phyloP scores from a whole-genome alignment of 768 basidiomycete genomes.

The Mrakia frigida region DNA sequence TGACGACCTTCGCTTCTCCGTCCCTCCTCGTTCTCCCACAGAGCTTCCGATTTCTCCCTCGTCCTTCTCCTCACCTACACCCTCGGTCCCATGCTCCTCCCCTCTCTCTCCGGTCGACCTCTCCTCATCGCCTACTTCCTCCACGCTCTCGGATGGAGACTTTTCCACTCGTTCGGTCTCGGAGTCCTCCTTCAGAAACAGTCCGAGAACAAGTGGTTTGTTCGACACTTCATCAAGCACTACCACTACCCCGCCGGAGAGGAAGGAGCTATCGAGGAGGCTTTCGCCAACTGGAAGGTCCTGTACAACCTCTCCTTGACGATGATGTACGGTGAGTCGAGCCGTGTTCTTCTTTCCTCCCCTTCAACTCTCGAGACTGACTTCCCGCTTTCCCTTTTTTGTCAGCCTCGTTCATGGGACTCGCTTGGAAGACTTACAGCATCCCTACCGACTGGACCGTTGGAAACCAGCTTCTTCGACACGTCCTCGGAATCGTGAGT shows the following conservation, averaged over 20 bases:
- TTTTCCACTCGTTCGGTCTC: constrained; percentile 81
- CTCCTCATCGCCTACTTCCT: constrained; percentile 58
- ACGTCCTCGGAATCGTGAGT: constrained; percentile 79
- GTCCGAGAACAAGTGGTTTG: constrained; percentile 77
- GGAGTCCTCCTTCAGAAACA: constrained; percentile 80
- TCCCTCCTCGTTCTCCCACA: constrained; percentile 42
- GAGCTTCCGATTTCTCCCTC: constrained; percentile 79
- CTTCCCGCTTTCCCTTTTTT: too few species aligned
- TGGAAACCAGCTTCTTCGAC: constrained; percentile 77
- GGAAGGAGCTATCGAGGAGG: constrained; percentile 78
- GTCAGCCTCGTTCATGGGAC: constrained; percentile 65
- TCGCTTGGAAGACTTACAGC: constrained; percentile 86
- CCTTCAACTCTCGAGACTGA: too few species aligned
- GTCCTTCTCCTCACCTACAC: constrained; percentile 68
- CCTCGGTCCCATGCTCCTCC: constrained; percentile 55
- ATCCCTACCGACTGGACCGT: constrained; percentile 79
- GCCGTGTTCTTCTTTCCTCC: too few species aligned
- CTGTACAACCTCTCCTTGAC: constrained; percentile 86
- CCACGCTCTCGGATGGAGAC: constrained; percentile 78
- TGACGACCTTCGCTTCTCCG: constrained; percentile 24
- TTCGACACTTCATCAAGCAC: constrained; percentile 88
- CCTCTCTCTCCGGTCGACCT: constrained; percentile 55
- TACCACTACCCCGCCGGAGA: constrained; percentile 69
- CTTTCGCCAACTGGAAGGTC: constrained; percentile 91
- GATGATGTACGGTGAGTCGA: constrained; percentile 65